phyloP scores from a whole-genome alignment of 129 eudicot genomes.

The Artemisia annua region DNA sequence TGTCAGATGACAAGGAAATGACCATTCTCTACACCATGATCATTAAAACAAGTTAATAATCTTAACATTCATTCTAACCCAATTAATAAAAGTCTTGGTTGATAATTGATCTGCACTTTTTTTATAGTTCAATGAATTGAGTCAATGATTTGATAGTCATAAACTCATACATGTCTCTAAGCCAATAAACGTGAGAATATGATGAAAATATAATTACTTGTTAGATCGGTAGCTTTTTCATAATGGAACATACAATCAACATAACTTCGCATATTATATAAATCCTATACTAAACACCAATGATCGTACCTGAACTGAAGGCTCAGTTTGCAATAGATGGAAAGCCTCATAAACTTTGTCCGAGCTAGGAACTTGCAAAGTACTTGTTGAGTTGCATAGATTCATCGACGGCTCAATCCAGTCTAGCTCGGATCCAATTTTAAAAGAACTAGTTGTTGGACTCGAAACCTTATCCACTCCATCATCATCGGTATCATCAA shows the following conservation, averaged over 20 bases:
- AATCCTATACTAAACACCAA: too few relatives aligned
- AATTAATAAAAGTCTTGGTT: neutral
- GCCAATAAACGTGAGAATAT: too few relatives aligned
- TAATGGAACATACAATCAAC: too few relatives aligned
- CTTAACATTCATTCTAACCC: neutral
- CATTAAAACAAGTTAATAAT: neutral
- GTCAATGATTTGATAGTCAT: too few relatives aligned
- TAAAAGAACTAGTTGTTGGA: slow-evolving; percentile 22
- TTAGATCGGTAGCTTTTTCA: too few relatives aligned
- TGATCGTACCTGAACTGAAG: slow-evolving; percentile 62
- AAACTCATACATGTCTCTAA: too few relatives aligned
- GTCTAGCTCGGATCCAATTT: slow-evolving; percentile 37
- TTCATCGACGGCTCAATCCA: slow-evolving; percentile 69
- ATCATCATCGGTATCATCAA: neutral
- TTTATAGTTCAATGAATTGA: too few relatives aligned
- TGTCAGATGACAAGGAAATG: slow-evolving; percentile 72
- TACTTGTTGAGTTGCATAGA: slow-evolving; percentile 12
- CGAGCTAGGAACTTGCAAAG: slow-evolving; percentile 27
- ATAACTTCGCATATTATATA: too few relatives aligned
- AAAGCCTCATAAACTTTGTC: slow-evolving; percentile 62
- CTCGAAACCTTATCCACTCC: neutral
- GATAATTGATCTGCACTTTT: too few relatives aligned
- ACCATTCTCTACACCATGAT: slow-evolving; percentile 65
- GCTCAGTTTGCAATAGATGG: slow-evolving; percentile 55
- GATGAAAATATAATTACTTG: too few relatives aligned